Percentiles rank a stretch among this genome's conserved stretches.
Evolutionary conservation across 306 rosid genomes (phyloP).

Genomic region (cucumber (Cucumis sativus)): DNA sequence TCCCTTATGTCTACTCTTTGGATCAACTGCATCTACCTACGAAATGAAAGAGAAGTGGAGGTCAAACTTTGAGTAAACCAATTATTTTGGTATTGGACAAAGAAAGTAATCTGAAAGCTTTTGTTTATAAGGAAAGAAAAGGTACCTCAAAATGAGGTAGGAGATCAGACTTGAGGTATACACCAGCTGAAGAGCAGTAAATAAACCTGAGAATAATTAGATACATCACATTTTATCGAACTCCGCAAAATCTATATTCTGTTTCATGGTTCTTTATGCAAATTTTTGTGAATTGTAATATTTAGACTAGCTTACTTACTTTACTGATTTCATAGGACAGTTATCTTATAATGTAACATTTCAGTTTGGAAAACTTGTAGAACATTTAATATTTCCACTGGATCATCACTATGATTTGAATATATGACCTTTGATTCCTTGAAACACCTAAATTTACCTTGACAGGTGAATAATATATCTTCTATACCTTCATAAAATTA

Average conservation of each 20-base stretch:
- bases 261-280: background rate
- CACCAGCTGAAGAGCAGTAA: constrained; percentile 98
- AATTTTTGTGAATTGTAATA: background rate
- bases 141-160: constrained; percentile 75
- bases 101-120: background rate
- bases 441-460: background rate
- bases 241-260: background rate
- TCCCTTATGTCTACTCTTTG: constrained; percentile 99
- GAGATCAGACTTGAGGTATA: constrained; percentile 80
- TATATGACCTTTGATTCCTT: background rate
- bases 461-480: background rate
- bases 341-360: background rate
- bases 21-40: constrained; percentile 83
- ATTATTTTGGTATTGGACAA: background rate
- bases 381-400: background rate
- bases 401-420: background rate
- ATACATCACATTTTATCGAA: background rate
- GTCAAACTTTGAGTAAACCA: background rate
- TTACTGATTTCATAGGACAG: background rate
- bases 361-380: background rate
- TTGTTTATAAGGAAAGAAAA: background rate
- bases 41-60: background rate
- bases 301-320: background rate
- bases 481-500: background rate
- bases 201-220: constrained; percentile 52